Evolutionary conservation across 495 filamentous ascomycete genomes (phyloP).

Genomic region (Aspergillus homomorphus): DNA sequence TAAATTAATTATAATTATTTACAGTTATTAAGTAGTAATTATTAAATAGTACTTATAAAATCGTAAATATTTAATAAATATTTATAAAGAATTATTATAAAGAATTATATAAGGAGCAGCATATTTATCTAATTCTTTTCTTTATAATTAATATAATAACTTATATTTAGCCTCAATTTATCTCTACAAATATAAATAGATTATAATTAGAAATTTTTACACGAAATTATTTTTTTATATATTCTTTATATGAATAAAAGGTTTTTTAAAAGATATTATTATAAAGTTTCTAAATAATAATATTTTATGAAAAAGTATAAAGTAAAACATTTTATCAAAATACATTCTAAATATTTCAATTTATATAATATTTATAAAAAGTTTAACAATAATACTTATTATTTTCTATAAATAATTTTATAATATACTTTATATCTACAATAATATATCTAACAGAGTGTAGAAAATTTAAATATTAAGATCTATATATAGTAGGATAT

Average conservation of each 20-base stretch:
- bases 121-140: slow-evolving; percentile 8
- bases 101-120: slow-evolving; percentile 6
- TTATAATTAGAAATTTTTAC: not conserved
- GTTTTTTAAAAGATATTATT: not conserved
- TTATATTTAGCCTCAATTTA: not conserved
- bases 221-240: not conserved
- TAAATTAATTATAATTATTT: not conserved
- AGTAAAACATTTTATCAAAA: not conserved
- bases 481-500: not conserved
- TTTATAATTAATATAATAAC: slow-evolving; percentile 10
- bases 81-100: slow-evolving; percentile 11
- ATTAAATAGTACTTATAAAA: too few species aligned
- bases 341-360: not conserved
- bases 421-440: not conserved
- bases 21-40: not conserved
- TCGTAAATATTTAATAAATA: not conserved
- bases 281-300: not conserved
- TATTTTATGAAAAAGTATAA: not conserved
- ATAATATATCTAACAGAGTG: not conserved
- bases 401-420: not conserved
- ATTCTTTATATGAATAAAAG: not conserved
- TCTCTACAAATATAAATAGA: slow-evolving; percentile 4
- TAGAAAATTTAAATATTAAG: not conserved
- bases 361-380: not conserved
- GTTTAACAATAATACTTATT: not conserved